Evolutionary conservation across 805 yeast species (phyloP).

Genomic region (Zygosaccharomyces rouxii): DNA sequence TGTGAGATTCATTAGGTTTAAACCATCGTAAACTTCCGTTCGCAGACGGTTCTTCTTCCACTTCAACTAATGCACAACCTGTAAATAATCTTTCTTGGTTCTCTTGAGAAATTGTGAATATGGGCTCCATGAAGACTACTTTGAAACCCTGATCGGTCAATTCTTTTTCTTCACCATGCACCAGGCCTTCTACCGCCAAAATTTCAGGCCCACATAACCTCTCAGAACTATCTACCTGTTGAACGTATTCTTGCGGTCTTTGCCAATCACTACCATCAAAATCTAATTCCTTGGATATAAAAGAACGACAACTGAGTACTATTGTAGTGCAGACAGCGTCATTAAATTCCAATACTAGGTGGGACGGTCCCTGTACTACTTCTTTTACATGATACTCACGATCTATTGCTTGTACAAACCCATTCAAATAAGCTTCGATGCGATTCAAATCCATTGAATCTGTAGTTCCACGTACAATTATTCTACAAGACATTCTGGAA

Average conservation of each 20-base stretch:
- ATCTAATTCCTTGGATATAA: constrained; percentile 18
- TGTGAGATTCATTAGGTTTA: constrained; percentile 23
- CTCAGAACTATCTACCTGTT: constrained; percentile 19
- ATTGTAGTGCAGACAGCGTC: constrained; percentile 20
- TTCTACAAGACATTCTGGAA: constrained; percentile 27
- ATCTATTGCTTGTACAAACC: constrained; percentile 10
- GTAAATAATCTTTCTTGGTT: constrained; percentile 19
- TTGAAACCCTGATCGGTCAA: constrained; percentile 12
- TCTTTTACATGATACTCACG: constrained; percentile 6
- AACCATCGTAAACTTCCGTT: constrained; percentile 13
- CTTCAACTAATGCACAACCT: constrained; percentile 25
- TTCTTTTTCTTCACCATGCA: constrained; percentile 10
- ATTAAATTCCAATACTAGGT: constrained; percentile 17
- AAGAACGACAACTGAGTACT: constrained; percentile 23
- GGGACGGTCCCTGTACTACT: constrained; percentile 1
- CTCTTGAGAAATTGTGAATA: constrained; percentile 1
- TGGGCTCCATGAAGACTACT: constrained; percentile 9
- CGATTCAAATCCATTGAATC: constrained; percentile 19
- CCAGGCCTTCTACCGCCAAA: constrained; percentile 18
- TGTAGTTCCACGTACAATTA: constrained; percentile 30
- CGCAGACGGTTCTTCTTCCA: constrained; percentile 10
- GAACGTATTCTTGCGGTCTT: constrained; percentile 28
- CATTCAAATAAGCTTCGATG: constrained; percentile 4
- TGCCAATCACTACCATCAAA: constrained; percentile 18
- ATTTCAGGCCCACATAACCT: constrained; percentile 21